Evolutionary conservation across 2,329 filamentous ascomycete genomes (phyloP).

Genomic region (Teratosphaeria nubilosa): DNA sequence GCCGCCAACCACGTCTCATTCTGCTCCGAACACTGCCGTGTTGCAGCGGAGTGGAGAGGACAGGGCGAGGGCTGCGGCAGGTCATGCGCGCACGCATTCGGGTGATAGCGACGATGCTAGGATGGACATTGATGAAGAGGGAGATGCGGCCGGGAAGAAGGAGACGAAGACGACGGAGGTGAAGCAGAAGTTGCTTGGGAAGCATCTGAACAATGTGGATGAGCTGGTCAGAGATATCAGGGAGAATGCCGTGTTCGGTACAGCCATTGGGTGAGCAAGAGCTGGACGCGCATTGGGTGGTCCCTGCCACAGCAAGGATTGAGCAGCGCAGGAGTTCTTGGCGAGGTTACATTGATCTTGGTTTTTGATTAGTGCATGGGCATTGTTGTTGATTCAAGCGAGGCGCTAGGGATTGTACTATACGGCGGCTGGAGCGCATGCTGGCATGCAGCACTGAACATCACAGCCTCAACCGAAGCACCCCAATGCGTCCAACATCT

Average conservation of each 20-base stretch:
- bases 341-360: neutral
- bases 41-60: constrained; percentile 10
- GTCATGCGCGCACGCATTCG: constrained; percentile 21
- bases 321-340: neutral
- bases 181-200: constrained; percentile 69
- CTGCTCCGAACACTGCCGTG: constrained; percentile 18
- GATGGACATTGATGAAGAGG: constrained; percentile 15
- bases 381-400: neutral
- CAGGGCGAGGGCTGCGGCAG: constrained; percentile 4
- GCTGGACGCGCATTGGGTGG: neutral
- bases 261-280: neutral
- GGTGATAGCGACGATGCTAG: constrained; percentile 26
- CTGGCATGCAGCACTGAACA: neutral
- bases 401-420: neutral
- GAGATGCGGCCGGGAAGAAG: constrained; percentile 37
- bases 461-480: neutral
- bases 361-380: neutral
- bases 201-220: constrained; percentile 72
- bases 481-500: neutral
- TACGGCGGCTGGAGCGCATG: neutral
- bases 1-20: constrained; percentile 9
- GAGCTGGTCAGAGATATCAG: constrained; percentile 72
- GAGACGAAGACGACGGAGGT: constrained; percentile 60
- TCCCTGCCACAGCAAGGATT: neutral
- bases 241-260: constrained; percentile 62